Conservation (phyloP, 2,329 filamentous ascomycete genomes). For the Colletotrichum spinosum region DNA sequence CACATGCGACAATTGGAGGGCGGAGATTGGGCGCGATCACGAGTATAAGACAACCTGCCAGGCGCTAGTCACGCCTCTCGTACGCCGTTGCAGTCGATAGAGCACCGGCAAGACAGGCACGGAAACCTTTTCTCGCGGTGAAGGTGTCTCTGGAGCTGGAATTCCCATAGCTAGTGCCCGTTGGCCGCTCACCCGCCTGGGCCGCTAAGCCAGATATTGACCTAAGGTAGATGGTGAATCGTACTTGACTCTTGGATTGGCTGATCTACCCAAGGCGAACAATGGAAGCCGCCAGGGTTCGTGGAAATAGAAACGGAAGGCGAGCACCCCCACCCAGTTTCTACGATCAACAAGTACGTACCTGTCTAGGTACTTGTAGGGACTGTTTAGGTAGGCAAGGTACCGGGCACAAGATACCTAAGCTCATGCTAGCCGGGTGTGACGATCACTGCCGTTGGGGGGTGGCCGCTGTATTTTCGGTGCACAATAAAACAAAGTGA, state of each 20-base stretch:
- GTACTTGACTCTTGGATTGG: background rate
- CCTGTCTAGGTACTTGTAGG: no score
- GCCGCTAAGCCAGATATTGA: conserved; percentile 26
- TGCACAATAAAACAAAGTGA: conserved; percentile 32
- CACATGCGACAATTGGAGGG: conserved; percentile 29
- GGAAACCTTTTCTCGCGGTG: background rate
- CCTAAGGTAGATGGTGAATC: background rate
- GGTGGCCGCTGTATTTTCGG: background rate
- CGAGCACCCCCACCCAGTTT: conserved; percentile 23
- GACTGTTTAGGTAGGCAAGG: no score
- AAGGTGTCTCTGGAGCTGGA: conserved; percentile 12
- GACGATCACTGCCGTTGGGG: background rate
- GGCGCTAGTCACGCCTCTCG: conserved; percentile 23
- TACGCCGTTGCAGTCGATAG: background rate
- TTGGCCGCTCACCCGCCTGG: conserved; percentile 31
- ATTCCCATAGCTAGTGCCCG: conserved; percentile 31
- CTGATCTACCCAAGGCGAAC: no score
- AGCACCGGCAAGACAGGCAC: conserved; percentile 7
- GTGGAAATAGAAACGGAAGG: background rate
- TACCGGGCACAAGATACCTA: no score
- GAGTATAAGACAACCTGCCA: conserved; percentile 22
- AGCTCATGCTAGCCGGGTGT: no score
- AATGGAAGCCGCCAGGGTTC: conserved; percentile 24
- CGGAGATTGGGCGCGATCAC: conserved; percentile 15
- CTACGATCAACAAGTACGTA: background rate